phyloP scores from a whole-genome alignment of 2,329 filamentous ascomycete species.

The Berkeleyomyces basicola region DNA sequence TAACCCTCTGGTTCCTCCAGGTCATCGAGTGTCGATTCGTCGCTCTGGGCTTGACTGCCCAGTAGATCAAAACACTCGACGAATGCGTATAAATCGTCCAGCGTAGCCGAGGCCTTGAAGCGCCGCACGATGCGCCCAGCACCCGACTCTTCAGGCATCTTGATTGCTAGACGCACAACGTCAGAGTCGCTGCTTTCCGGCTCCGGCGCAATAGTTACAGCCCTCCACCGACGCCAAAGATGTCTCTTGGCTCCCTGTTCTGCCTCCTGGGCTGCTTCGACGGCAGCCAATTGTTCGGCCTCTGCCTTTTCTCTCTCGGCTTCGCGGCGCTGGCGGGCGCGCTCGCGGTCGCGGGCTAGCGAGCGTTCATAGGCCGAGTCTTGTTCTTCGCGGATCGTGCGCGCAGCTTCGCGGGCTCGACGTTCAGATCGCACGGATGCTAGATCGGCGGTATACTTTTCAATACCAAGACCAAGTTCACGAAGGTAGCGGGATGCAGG shows the following conservation, averaged over 20 bases:
- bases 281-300: constrained; percentile 44
- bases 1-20: constrained; percentile 45
- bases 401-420: constrained; percentile 63
- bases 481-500: constrained; percentile 54
- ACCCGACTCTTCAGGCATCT: constrained; percentile 41
- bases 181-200: constrained; percentile 46
- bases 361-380: constrained; percentile 89
- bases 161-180: constrained; percentile 53
- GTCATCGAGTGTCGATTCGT: constrained; percentile 17
- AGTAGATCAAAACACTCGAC: constrained; percentile 74
- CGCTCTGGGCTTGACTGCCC: constrained; percentile 20
- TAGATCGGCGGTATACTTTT: constrained; percentile 60
- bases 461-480: constrained; percentile 57
- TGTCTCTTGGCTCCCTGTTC: constrained; percentile 28
- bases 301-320: constrained; percentile 44
- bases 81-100: constrained; percentile 91
- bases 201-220: constrained; percentile 48
- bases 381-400: constrained; percentile 71
- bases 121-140: constrained; percentile 61
- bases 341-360: constrained; percentile 72
- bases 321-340: constrained; percentile 58
- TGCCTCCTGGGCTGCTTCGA: constrained; percentile 44
- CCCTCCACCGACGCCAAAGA: constrained; percentile 73
- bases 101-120: constrained; percentile 49
- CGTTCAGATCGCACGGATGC: constrained; percentile 58